Evolutionary conservation across 108 stramenopile species (phyloP).

Genomic region (Seminavis robusta): DNA sequence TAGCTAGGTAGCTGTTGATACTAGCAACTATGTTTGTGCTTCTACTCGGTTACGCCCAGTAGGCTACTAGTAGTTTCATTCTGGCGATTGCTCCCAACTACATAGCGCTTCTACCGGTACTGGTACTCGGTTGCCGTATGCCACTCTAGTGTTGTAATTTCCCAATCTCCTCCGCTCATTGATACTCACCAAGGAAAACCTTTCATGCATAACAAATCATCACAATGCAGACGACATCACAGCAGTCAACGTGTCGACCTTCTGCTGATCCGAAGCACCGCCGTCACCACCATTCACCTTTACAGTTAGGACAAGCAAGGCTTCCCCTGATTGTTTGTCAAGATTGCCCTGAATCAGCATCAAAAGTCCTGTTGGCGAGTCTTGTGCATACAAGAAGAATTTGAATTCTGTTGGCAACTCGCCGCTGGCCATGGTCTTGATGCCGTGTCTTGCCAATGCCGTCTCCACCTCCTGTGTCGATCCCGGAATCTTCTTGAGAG

Average conservation of each 20-base stretch:
- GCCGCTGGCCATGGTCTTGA: constrained; percentile 91
- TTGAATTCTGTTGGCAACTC: constrained; percentile 85
- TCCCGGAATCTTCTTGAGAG: constrained; percentile 33
- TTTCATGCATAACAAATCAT: too few species aligned
- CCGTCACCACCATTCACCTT: constrained; percentile 43
- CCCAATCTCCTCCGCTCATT: too few species aligned
- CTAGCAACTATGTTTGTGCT: too few species aligned
- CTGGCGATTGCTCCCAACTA: too few species aligned
- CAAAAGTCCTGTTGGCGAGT: constrained; percentile 38
- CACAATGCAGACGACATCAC: too few species aligned
- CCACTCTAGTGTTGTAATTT: too few species aligned
- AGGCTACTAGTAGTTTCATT: too few species aligned
- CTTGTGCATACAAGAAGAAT: constrained; percentile 85
- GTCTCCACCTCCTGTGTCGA: constrained; percentile 67
- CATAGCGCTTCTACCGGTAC: too few species aligned
- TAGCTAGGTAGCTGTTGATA: too few species aligned
- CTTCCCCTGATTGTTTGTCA: constrained; percentile 36
- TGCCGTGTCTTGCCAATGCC: constrained; percentile 32
- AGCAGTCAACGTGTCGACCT: not conserved
- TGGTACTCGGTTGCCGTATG: too few species aligned
- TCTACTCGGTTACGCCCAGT: too few species aligned
- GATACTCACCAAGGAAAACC: too few species aligned
- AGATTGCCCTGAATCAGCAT: constrained; percentile 75
- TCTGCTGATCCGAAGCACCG: not conserved
- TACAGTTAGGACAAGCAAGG: constrained; percentile 53